phyloP scores from a whole-genome alignment of 2,329 filamentous ascomycete species.

The Saccharata proteae region DNA sequence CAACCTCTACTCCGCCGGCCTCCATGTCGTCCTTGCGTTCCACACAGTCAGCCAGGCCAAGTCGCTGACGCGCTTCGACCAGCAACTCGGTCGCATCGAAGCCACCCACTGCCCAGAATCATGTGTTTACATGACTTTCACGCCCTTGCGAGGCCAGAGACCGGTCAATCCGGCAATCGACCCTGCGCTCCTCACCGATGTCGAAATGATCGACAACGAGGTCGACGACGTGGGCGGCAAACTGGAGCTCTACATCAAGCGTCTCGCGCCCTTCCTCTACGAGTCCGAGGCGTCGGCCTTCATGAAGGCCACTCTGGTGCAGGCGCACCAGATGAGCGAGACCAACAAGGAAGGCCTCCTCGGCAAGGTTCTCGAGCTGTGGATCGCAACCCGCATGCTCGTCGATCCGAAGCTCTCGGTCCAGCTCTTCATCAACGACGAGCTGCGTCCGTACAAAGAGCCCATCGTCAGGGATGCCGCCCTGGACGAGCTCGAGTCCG shows the following conservation, averaged over 20 bases:
- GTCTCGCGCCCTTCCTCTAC: slow-evolving; percentile 32
- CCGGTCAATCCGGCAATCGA: slow-evolving; percentile 22
- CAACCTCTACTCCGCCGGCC: slow-evolving; percentile 41
- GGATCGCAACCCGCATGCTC: slow-evolving; percentile 43
- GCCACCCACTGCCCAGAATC: slow-evolving; percentile 37
- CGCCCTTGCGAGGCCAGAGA: slow-evolving; percentile 24
- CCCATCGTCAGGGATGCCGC: slow-evolving; percentile 18
- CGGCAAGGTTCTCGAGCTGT: slow-evolving; percentile 41
- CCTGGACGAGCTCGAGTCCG: slow-evolving; percentile 11
- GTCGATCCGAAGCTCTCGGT: slow-evolving; percentile 36
- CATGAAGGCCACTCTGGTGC: slow-evolving; percentile 37
- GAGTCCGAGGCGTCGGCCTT: slow-evolving; percentile 38
- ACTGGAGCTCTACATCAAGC: slow-evolving; percentile 42
- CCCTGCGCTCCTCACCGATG: slow-evolving; percentile 21
- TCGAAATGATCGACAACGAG: slow-evolving; percentile 38
- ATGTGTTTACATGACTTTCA: slow-evolving; percentile 37
- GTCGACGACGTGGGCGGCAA: slow-evolving; percentile 38
- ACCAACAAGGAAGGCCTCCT: slow-evolving; percentile 33
- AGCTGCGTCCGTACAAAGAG: slow-evolving; percentile 19
- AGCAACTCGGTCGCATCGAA: slow-evolving; percentile 41
- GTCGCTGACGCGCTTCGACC: slow-evolving; percentile 35
- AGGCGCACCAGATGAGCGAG: slow-evolving; percentile 19
- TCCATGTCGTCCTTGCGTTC: slow-evolving; percentile 42
- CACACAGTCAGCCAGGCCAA: slow-evolving; percentile 38
- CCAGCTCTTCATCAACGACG: slow-evolving; percentile 37